These are phyloP conservation scores for Colletotrichum chrysophilum DNA, from an alignment of 2,329 filamentous ascomycete genomes.

Conservation along the genomic window DNA sequence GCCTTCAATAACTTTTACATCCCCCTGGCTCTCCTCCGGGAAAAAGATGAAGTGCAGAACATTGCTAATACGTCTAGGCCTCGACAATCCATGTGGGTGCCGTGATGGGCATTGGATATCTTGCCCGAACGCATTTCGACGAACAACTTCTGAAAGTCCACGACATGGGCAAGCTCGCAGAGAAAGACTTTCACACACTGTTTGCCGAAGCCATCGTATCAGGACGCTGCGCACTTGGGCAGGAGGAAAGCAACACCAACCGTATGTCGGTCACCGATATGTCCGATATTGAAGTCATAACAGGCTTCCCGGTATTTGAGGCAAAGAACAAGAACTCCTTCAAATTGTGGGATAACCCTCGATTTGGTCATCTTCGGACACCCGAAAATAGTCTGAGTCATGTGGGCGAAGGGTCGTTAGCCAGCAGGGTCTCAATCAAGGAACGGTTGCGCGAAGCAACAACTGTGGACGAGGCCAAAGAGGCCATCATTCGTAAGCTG, in stretches of 20 bases:
- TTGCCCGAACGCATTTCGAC: slow-evolving; percentile 25
- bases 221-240: neutral
- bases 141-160: slow-evolving; percentile 1
- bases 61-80: slow-evolving; percentile 1
- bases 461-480: neutral
- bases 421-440: neutral
- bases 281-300: neutral
- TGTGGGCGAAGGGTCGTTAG: neutral
- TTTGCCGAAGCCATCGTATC: slow-evolving; percentile 46
- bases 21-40: neutral
- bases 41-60: neutral
- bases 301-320: neutral
- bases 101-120: slow-evolving; percentile 47
- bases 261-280: neutral
- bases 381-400: neutral
- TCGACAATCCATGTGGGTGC: slow-evolving; percentile 41
- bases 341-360: neutral
- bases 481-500: neutral
- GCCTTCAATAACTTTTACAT: neutral
- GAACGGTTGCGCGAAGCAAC: neutral
- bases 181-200: slow-evolving; percentile 42
- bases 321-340: neutral
- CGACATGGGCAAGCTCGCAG: slow-evolving; percentile 17
- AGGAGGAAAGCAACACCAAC: neutral
- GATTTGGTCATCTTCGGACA: neutral